Percentiles rank a stretch among this genome's conserved stretches.
These are phyloP conservation scores for Gelatoporia subvermispora DNA, from an alignment of 768 basidiomycete species.

Conservation along the genomic window DNA sequence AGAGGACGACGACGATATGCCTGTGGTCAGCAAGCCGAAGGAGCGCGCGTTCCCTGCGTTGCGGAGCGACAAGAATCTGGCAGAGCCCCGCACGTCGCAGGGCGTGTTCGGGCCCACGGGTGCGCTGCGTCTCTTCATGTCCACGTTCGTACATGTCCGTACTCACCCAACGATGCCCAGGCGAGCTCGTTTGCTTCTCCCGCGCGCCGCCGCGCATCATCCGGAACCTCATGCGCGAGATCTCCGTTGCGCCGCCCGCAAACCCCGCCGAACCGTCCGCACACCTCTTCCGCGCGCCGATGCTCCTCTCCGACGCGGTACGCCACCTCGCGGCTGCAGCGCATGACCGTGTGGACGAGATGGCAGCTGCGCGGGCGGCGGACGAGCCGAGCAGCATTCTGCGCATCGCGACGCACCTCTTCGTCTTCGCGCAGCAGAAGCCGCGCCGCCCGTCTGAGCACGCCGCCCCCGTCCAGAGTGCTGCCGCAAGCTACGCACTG, in stretches of 20 bases:
- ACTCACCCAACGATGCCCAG: slow-evolving; percentile 36
- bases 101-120: slow-evolving; percentile 89
- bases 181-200: slow-evolving; percentile 85
- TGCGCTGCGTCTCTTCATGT: slow-evolving; percentile 24
- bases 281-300: slow-evolving; percentile 53
- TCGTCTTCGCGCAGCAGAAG: slow-evolving; percentile 34
- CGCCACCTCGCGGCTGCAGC: slow-evolving; percentile 60
- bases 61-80: slow-evolving; percentile 69
- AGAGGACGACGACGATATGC: slow-evolving; percentile 55
- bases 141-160: not conserved
- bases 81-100: slow-evolving; percentile 82
- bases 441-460: slow-evolving; percentile 33
- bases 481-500: slow-evolving; percentile 37
- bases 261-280: slow-evolving; percentile 22
- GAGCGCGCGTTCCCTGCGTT: slow-evolving; percentile 51
- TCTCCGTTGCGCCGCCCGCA: slow-evolving; percentile 40
- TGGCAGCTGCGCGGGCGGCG: slow-evolving; percentile 35
- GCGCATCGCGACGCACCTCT: slow-evolving; percentile 74
- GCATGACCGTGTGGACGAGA: slow-evolving; percentile 41
- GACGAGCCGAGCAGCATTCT: slow-evolving; percentile 56
- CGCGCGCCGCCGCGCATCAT: slow-evolving; percentile 69
- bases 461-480: slow-evolving; percentile 35
- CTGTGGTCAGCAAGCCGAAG: slow-evolving; percentile 32
- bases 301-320: slow-evolving; percentile 70
- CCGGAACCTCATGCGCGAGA: slow-evolving; percentile 47